A percentile compares a stretch with the other conserved stretches of the same genome.
phyloP scores from a whole-genome alignment of 2,329 filamentous ascomycete species.

The Colletotrichum truncatum region DNA sequence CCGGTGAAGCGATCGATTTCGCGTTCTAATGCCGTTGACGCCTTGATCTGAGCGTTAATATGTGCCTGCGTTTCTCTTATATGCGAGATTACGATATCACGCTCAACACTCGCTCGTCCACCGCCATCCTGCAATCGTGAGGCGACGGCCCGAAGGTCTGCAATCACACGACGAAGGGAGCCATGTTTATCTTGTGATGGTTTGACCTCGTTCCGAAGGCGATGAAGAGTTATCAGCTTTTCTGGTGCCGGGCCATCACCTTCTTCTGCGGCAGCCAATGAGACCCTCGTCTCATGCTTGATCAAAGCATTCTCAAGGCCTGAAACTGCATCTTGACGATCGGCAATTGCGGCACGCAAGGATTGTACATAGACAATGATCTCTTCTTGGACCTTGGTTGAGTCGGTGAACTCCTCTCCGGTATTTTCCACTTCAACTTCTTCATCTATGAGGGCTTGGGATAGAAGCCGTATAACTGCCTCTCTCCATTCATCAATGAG shows the following conservation, averaged over 20 bases:
- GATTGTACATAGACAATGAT: conserved; percentile 87
- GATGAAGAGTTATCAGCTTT: conserved; percentile 62
- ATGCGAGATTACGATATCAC: conserved; percentile 70
- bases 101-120: conserved; percentile 59
- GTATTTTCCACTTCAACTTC: conserved; percentile 78
- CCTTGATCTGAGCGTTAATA: conserved; percentile 61
- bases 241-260: conserved; percentile 78
- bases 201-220: conserved; percentile 55
- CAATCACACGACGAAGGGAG: conserved; percentile 78
- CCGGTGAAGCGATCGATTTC: conserved; percentile 81
- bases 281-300: conserved; percentile 74
- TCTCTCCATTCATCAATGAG: conserved; percentile 80
- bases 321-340: conserved; percentile 79
- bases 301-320: conserved; percentile 81
- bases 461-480: conserved; percentile 75
- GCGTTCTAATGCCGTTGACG: conserved; percentile 60
- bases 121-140: conserved; percentile 61
- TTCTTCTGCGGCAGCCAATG: conserved; percentile 67
- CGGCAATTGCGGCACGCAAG: conserved; percentile 78
- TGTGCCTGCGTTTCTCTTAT: conserved; percentile 68
- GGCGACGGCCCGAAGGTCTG: conserved; percentile 75
- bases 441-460: conserved; percentile 83
- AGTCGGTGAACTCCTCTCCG: conserved; percentile 90
- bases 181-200: conserved; percentile 52
- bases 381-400: conserved; percentile 87